Evolutionary conservation across 2,329 filamentous ascomycete genomes (phyloP).

Genomic region (Colletotrichum sp.): DNA sequence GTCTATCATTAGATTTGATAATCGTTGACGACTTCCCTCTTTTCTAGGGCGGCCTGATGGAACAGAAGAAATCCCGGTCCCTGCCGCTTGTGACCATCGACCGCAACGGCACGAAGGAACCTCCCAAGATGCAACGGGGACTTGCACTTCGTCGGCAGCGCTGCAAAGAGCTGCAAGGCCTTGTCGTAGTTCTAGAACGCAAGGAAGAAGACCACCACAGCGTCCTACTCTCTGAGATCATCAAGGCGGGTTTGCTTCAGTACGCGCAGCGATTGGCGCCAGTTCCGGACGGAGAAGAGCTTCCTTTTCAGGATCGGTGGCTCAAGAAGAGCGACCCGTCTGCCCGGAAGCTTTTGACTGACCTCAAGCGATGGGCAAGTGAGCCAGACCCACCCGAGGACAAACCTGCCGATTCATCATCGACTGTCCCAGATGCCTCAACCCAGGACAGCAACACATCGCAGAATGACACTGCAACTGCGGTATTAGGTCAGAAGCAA

Average conservation of each 20-base stretch:
- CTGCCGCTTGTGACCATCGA: not conserved
- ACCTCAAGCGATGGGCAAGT: not conserved
- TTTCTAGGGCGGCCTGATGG: not conserved
- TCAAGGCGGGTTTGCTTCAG: not conserved
- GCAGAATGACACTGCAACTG: not conserved
- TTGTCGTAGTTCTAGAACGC: not conserved
- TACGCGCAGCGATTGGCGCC: not conserved
- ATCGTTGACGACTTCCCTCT: not conserved
- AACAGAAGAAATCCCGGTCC: not conserved
- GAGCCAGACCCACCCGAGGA: not conserved
- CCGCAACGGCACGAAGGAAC: not conserved
- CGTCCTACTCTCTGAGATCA: not conserved
- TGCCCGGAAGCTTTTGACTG: not conserved
- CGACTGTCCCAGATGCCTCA: not conserved
- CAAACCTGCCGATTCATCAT: not conserved
- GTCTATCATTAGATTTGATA: not conserved
- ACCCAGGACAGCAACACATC: not conserved
- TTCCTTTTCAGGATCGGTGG: not conserved
- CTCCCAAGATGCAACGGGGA: not conserved
- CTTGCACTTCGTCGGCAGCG: not conserved
- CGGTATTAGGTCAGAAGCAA: not conserved
- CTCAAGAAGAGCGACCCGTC: not conserved
- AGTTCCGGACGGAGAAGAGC: not conserved
- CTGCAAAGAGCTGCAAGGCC: not conserved
- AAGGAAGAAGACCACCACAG: not conserved